Conservation (phyloP, 345 rosid species). For the Rhodamnia argentea region DNA sequence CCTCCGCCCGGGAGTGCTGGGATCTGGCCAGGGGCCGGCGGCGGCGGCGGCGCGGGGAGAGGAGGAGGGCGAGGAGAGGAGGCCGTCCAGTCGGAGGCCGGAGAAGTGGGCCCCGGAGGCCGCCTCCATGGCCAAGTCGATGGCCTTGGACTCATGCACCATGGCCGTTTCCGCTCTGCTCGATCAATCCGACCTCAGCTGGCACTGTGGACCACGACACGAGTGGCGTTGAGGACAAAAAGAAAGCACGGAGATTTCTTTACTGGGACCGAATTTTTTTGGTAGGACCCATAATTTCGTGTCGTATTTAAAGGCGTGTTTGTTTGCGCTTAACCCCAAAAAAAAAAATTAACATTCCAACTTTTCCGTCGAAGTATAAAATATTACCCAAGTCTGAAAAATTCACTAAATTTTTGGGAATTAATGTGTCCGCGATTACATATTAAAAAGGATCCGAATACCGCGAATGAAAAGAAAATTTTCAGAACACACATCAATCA, state of each 20-base stretch:
- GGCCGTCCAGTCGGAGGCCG: conserved; percentile 82
- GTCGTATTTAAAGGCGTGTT: too few relatives aligned
- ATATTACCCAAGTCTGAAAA: too few relatives aligned
- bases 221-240: not conserved
- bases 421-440: too few relatives aligned
- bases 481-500: too few relatives aligned
- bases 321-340: too few relatives aligned
- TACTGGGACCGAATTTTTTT: too few relatives aligned
- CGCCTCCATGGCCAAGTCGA: conserved; percentile 92
- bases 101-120: conserved; percentile 99
- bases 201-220: not conserved
- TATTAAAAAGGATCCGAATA: too few relatives aligned
- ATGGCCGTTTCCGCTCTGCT: not conserved
- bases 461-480: too few relatives aligned
- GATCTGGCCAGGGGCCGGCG: conserved; percentile 34
- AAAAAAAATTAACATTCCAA: too few relatives aligned
- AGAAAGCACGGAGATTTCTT: not conserved
- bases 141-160: conserved; percentile 48
- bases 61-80: conserved; percentile 45
- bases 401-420: too few relatives aligned
- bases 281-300: too few relatives aligned
- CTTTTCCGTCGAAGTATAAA: too few relatives aligned
- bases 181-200: not conserved
- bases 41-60: conserved; percentile 30
- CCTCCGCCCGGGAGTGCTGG: not conserved